Base-by-base conservation (phyloP, 2,329 filamentous ascomycete genomes). In the Rasamsonia emersonii region DNA sequence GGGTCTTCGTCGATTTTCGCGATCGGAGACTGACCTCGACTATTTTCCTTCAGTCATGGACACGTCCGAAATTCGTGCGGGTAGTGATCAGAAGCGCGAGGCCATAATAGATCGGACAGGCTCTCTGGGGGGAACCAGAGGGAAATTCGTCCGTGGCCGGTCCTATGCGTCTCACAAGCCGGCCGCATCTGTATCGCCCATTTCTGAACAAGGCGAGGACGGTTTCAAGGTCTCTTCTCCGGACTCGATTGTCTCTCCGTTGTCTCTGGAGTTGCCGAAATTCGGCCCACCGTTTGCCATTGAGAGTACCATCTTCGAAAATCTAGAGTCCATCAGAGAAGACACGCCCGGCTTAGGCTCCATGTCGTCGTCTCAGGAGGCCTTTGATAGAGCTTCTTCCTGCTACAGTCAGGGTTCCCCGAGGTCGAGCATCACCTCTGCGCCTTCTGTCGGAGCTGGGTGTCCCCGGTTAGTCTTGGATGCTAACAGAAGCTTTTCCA, bases 341-440 rank as follows among this genome's bases (percentile, higher is more conserved):
- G 30, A 32, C 28, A 39, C 35, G 1, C 30, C 28, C 17, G 38
- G 47, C n/a, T 51, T 45, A 3, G n/a, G n/a, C n/a, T n/a, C n/a
- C n/a, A n/a, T n/a, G n/a, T 49, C 41, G 8, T 47, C 40, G 4
- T 47, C 49, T 8, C 46, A 46, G 13, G 52, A 43, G 13, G 36
- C 39, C 4, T 33, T 41, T 10, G 56, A 59, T 33, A 43, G 39
- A 27, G 41, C 44, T 23, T 59, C 56, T 4, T 61, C 58, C 3
- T 52, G 53, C 32, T 61, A 61, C 26, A 59, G 54, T 35, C 46
- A 44, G 16, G 44, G 53, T 26, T 52, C 47, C 6, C 59, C 58
- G 3, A 35, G 56, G 17, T 51, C 52, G 14, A 61, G 54, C 31
- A 31, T 56, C n/a, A 44, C 31, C 10, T 53, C 51, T 3, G 51